phyloP scores from a whole-genome alignment of 345 rosid species.

The Kernera saxatilis region DNA sequence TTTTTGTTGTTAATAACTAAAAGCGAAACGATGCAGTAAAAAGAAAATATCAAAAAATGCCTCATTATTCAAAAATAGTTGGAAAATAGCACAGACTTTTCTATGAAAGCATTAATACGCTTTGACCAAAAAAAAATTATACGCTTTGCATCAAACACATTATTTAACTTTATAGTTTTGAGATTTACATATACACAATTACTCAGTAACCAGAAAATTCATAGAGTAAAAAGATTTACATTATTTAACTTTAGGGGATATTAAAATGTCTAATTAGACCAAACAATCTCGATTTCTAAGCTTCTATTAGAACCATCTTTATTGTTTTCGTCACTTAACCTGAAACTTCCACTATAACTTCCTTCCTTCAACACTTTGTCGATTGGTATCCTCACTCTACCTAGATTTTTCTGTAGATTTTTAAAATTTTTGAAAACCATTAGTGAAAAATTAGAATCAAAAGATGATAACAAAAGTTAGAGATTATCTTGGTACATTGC shows the following conservation, averaged over 20 bases:
- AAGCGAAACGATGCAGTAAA: too few species aligned
- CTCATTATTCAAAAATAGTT: too few species aligned
- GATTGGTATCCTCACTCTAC: conserved; percentile 66
- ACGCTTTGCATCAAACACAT: too few species aligned
- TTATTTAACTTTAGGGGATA: not conserved
- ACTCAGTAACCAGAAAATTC: too few species aligned
- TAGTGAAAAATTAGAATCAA: not conserved
- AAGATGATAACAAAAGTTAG: not conserved
- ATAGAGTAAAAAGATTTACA: not conserved
- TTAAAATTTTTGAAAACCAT: not conserved
- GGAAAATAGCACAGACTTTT: too few species aligned
- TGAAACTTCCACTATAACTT: conserved; percentile 56
- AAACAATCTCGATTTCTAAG: conserved; percentile 62
- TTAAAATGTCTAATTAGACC: conserved; percentile 47
- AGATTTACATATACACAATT: not conserved
- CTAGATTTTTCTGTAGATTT: conserved; percentile 51
- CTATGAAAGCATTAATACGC: too few species aligned
- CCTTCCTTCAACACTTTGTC: conserved; percentile 80
- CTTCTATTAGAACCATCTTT: conserved; percentile 51
- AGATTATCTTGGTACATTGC: conserved; percentile 40
- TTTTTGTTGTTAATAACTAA: too few species aligned
- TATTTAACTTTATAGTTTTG: not conserved
- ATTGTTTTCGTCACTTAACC: conserved; percentile 45
- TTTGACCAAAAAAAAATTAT: too few species aligned
- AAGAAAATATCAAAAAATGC: too few species aligned